phyloP scores from a whole-genome alignment of 139 green algal species.

The Auxenochlorella pyrenoidosa region DNA sequence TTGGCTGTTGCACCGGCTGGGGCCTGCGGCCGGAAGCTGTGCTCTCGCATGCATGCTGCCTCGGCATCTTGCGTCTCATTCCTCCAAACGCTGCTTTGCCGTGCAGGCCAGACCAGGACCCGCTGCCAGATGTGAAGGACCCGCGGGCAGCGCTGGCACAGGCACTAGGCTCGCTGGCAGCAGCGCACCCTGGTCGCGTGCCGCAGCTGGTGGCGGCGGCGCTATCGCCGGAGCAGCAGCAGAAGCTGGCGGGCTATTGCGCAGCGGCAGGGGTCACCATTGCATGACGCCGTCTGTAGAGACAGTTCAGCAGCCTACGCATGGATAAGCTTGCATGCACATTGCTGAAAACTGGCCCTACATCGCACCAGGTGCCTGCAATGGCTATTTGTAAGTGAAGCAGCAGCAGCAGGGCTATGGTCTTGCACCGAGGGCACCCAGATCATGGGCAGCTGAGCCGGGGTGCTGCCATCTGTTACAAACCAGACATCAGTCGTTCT shows the following conservation, averaged over 20 bases:
- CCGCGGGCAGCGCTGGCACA: conserved; percentile 51
- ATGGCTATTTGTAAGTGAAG: too few species aligned
- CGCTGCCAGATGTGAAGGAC: conserved; percentile 56
- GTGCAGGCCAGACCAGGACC: conserved; percentile 45
- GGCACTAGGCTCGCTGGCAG: conserved; percentile 38
- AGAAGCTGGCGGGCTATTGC: conserved; percentile 44
- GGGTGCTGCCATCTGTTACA: neutral
- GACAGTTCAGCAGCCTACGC: too few species aligned
- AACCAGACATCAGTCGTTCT: too few species aligned
- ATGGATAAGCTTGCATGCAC: too few species aligned
- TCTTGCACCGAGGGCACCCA: neutral
- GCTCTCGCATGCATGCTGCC: too few species aligned
- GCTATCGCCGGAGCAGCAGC: conserved; percentile 48
- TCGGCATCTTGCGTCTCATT: too few species aligned
- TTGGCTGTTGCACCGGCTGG: too few species aligned
- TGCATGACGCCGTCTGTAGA: conserved; percentile 20
- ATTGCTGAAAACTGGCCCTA: too few species aligned
- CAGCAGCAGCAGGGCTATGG: too few species aligned
- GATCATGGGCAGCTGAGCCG: neutral
- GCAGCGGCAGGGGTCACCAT: conserved; percentile 37
- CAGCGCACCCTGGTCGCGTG: conserved; percentile 43
- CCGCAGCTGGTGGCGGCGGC: conserved; percentile 24
- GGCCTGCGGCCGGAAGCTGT: too few species aligned
- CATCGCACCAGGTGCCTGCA: too few species aligned
- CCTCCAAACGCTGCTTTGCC: too few species aligned